Conservation (phyloP, 108 stramenopile genomes). For the Nitzschia sp. region DNA sequence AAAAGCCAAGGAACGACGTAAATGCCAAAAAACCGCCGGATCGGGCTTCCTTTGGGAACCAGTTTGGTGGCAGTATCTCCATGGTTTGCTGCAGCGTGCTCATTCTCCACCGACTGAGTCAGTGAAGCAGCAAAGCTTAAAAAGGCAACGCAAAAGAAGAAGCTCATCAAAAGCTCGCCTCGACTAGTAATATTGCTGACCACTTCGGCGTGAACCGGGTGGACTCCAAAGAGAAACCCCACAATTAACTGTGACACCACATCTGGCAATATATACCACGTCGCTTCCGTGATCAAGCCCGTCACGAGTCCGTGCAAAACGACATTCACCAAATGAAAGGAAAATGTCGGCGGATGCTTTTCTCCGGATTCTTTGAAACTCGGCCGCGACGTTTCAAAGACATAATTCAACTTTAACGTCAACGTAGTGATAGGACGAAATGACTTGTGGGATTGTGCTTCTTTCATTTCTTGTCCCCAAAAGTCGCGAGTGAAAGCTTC, state of each 20-base stretch:
- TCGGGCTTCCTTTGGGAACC: not conserved
- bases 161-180: constrained; percentile 56
- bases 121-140: constrained; percentile 37
- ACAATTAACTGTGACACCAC: constrained; percentile 39
- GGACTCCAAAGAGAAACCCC: constrained; percentile 50
- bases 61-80: not conserved
- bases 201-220: constrained; percentile 62
- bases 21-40: constrained; percentile 25
- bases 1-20: constrained; percentile 51
- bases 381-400: constrained; percentile 18
- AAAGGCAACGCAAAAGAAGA: constrained; percentile 50
- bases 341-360: constrained; percentile 27
- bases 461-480: constrained; percentile 51
- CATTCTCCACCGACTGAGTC: not conserved
- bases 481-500: constrained; percentile 49
- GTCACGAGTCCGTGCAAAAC: constrained; percentile 52
- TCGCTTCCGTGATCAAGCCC: constrained; percentile 44
- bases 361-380: not conserved
- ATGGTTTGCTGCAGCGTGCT: not conserved
- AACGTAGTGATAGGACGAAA: constrained; percentile 61
- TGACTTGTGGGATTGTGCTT: constrained; percentile 47
- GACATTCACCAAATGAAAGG: constrained; percentile 51
- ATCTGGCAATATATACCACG: constrained; percentile 30
- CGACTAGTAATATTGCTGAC: constrained; percentile 68
- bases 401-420: constrained; percentile 46